Evolutionary conservation across 2,329 filamentous ascomycete genomes (phyloP).

Genomic region (Fusarium avenaceum): DNA sequence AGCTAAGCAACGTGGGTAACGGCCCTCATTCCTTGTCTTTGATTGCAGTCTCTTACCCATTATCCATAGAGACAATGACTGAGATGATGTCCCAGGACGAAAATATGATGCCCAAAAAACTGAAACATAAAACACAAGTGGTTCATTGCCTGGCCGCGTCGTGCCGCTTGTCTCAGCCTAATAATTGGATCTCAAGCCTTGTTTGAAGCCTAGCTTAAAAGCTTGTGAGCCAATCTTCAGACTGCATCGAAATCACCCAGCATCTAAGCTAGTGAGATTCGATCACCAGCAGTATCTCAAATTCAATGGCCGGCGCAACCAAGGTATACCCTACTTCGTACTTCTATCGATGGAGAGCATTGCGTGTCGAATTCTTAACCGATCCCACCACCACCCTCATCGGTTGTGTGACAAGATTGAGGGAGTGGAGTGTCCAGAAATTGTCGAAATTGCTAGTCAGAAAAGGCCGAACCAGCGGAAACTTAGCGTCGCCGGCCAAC

Average conservation of each 20-base stretch:
- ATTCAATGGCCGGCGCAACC: conserved; percentile 8
- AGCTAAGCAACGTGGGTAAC: conserved; percentile 36
- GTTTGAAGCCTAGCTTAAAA: conserved; percentile 43
- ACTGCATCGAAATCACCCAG: conserved; percentile 17
- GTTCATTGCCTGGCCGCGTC: conserved; percentile 44
- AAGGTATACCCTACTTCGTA: conserved; percentile 1
- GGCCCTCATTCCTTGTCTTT: conserved; percentile 36
- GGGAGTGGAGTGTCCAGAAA: conserved; percentile 43
- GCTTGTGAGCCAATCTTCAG: conserved; percentile 39
- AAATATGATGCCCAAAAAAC: conserved; percentile 26
- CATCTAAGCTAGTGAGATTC: conserved; percentile 26
- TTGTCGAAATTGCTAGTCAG: conserved; percentile 41
- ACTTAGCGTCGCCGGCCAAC: conserved; percentile 42
- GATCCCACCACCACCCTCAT: conserved; percentile 18
- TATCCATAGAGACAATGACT: conserved; percentile 30
- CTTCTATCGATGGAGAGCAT: conserved; percentile 5
- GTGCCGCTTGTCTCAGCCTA: conserved; percentile 47
- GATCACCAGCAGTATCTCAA: conserved; percentile 12
- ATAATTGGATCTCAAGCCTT: conserved; percentile 45
- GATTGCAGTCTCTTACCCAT: conserved; percentile 36
- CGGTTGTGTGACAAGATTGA: conserved; percentile 22
- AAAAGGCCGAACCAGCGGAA: conserved; percentile 35
- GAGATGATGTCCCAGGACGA: conserved; percentile 5
- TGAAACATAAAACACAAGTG: conserved; percentile 43
- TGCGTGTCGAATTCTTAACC: conserved; percentile 18